A percentile compares a stretch with the other conserved stretches of the same genome.
Conservation (phyloP, 2,329 filamentous ascomycete genomes). For the Trichoderma sp. region DNA sequence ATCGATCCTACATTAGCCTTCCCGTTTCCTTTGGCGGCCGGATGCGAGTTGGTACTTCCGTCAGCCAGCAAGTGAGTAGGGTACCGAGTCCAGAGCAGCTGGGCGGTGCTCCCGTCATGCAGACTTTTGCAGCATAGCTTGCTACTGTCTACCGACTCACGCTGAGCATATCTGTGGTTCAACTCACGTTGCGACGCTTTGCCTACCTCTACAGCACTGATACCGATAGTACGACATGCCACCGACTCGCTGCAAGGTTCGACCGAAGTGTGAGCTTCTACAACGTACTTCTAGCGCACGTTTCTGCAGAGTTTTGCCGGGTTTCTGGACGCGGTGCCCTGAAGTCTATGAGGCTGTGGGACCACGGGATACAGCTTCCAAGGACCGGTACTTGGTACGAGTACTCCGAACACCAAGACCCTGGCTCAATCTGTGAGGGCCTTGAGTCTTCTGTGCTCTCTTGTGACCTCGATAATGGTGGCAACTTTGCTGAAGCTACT, state of each 20-base stretch:
- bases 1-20: constrained; percentile 41
- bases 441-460: neutral
- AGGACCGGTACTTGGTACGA: neutral
- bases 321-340: neutral
- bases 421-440: constrained; percentile 2
- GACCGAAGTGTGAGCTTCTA: neutral
- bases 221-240: too few relatives aligned
- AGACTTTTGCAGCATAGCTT: constrained; percentile 13
- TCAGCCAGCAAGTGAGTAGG: constrained; percentile 28
- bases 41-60: constrained; percentile 34
- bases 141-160: constrained; percentile 4
- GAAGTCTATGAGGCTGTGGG: neutral
- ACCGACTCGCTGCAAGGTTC: neutral
- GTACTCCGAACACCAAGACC: constrained; percentile 2
- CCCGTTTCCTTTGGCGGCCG: constrained; percentile 37
- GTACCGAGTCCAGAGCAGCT: constrained; percentile 24
- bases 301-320: neutral
- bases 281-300: constrained; percentile 1
- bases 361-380: constrained; percentile 1
- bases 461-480: constrained; percentile 1
- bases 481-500: neutral
- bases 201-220: neutral
- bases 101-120: constrained; percentile 22
- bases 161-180: constrained; percentile 1
- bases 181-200: constrained; percentile 3